Evolutionary conservation across 2,329 filamentous ascomycete species (phyloP), one percentile per base, ranked within the genome.

Genomic region (Botrytis cinerea): DNA sequence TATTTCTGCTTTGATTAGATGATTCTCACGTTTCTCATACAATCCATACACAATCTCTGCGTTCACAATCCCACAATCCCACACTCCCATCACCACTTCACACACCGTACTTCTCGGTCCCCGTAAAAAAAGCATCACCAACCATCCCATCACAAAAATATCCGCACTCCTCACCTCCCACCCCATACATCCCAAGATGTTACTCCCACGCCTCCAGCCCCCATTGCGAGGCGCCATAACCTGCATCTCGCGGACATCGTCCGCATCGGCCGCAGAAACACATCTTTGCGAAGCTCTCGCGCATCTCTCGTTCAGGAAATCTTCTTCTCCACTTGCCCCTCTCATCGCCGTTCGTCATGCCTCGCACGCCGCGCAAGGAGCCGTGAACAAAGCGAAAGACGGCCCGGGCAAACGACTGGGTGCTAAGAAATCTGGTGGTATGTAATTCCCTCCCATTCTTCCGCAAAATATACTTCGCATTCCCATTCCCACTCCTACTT

Each of bases 361-460:
- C 5, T 78, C 78, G 35, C 80, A 81, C 81, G 91, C 91, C 81
- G 85, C 88, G 62, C 90, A 91, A 83, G 89, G 89, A 82, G 87
- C 88, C 69, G 91, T 91, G 83, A 97, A 92, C 80, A 88, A 89
- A 77, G 88, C 89, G 43, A 91, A 91, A 80, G 88, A 92, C 79
- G 90, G 90, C 6, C 86, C 91, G 1, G 91, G 91, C 79, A 97
- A 97, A 85, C 94, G 97, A 82, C 85, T 99, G 78, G 96, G 96
- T 78, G 95, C 95, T 8, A 99, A 99, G 87, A 94, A 95, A 83
- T 91, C 92, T 28, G 94, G 93, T 83, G 95, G 93, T 93, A 86
- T 61, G 89, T 79, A 54, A n/a, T 4, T 54, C 25, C 40, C 69
- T 35, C 28, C 32, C 32, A 4, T 32, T 32, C 32, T 32, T 32